Conservation (phyloP, 495 filamentous ascomycete species). For the Penicillium robsamsonii region DNA sequence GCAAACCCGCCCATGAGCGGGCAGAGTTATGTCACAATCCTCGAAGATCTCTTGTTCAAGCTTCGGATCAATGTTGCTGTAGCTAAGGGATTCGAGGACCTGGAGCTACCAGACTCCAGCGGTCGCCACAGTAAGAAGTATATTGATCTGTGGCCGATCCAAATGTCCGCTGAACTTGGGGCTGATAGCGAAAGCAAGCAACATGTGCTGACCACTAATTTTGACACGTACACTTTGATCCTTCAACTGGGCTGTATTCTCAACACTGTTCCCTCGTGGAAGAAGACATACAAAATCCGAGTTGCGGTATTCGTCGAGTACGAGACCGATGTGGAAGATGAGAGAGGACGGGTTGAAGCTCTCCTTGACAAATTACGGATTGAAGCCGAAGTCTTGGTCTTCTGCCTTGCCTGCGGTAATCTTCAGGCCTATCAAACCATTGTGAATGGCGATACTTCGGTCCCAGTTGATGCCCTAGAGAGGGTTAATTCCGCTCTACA, state of each 20-base stretch:
- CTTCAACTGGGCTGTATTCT: constrained; percentile 83
- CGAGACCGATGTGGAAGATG: constrained; percentile 79
- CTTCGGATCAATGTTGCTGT: constrained; percentile 84
- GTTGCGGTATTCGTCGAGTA: constrained; percentile 88
- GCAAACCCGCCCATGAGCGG: constrained; percentile 61
- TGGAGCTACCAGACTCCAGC: constrained; percentile 64
- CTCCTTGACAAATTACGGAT: constrained; percentile 80
- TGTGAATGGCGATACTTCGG: constrained; percentile 60
- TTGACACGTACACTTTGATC: constrained; percentile 88
- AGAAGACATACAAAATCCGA: constrained; percentile 68
- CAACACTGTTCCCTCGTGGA: constrained; percentile 80
- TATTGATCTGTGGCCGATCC: constrained; percentile 88
- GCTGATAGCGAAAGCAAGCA: constrained; percentile 57
- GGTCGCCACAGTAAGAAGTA: constrained; percentile 65
- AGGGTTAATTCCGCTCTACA: constrained; percentile 59
- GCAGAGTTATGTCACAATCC: constrained; percentile 73
- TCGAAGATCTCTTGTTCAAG: constrained; percentile 76
- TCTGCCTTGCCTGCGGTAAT: constrained; percentile 75
- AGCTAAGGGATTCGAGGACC: constrained; percentile 74
- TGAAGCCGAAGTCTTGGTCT: constrained; percentile 73
- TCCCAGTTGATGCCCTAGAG: constrained; percentile 43
- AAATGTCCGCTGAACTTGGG: constrained; percentile 75
- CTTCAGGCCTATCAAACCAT: constrained; percentile 74
- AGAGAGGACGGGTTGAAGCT: constrained; percentile 67
- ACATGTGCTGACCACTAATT: constrained; percentile 82